Evolutionary conservation across 164 flowering plant genomes (phyloP).

Genomic region (Sextonia rubra): DNA sequence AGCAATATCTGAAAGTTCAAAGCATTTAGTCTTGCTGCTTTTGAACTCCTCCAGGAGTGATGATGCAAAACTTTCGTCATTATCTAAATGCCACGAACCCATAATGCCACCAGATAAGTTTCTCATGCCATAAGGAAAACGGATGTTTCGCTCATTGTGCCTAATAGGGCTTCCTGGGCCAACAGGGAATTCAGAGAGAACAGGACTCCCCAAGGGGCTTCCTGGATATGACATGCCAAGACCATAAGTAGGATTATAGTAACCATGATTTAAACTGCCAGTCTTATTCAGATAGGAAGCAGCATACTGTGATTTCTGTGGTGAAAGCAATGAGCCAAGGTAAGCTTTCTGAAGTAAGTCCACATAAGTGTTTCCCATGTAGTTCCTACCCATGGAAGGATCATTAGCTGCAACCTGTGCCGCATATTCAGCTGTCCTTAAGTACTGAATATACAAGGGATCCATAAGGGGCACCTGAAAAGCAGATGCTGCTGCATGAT

Average conservation of each 20-base stretch:
- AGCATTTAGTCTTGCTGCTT: slow-evolving; percentile 75
- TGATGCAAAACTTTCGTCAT: slow-evolving; percentile 59
- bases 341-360: slow-evolving; percentile 77
- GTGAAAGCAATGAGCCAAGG: slow-evolving; percentile 46
- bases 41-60: slow-evolving; percentile 83
- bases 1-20: slow-evolving; percentile 84
- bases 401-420: slow-evolving; percentile 56
- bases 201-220: slow-evolving; percentile 46
- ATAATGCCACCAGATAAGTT: slow-evolving; percentile 48
- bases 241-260: slow-evolving; percentile 52
- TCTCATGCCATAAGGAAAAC: slow-evolving; percentile 67
- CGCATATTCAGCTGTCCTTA: slow-evolving; percentile 60
- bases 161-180: slow-evolving; percentile 63
- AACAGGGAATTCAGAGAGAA: slow-evolving; percentile 53
- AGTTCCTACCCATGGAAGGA: slow-evolving; percentile 44
- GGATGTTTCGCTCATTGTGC: slow-evolving; percentile 49
- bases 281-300: slow-evolving; percentile 49
- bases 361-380: slow-evolving; percentile 41
- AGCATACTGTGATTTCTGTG: slow-evolving; percentile 67
- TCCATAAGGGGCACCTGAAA: slow-evolving; percentile 46
- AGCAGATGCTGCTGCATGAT: slow-evolving; percentile 37
- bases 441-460: slow-evolving; percentile 66
- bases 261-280: slow-evolving; percentile 42
- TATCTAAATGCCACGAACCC: slow-evolving; percentile 66
- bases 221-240: slow-evolving; percentile 76